Base-by-base conservation (phyloP, 2,329 filamentous ascomycete species). In the Diaporthe australafricana region DNA sequence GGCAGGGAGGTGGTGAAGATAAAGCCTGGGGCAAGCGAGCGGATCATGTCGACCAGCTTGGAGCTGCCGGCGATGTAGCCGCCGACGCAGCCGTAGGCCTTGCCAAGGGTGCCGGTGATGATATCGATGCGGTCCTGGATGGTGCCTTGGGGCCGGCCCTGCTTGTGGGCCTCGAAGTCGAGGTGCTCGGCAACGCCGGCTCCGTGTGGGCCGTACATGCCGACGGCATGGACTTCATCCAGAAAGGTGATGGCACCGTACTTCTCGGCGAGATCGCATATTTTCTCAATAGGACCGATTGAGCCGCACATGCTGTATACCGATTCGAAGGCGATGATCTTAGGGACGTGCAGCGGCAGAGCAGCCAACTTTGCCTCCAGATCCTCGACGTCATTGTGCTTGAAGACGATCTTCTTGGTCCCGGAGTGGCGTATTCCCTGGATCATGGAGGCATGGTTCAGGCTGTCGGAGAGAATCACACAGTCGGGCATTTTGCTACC, bases 281-380 rank as follows among this genome's bases (percentile, higher is more conserved):
- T 98, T 80, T 92, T 92, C 84, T 95, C 94, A 77, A 99, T 99
- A 0, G 96, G 96, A 0, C 95, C 96, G 80, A 99, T 94, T 20
- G 95, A 98, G 74, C 96, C 96, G 80, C 96, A 99, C 96, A 99
- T 99, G 86, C 95, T 98, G 85, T 99, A 99, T 4, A 99, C 96
- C 38, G 95, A 98, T 84, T 99, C 96, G 76, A 98, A 99, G 2
- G 96, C 96, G 76, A 99, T 99, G 76, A 99, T 98, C 87, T 99
- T 99, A 71, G 96, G 96, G 45, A 94, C 90, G 73, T 96, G 89
- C 1, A 93, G 85, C 0, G 96, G 95, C 52, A 99, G 88, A 16
- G 95, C 93, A 3, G 95, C 95, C 75, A 99, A 87, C 84, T 99
- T 98, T 65, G 90, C 90, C 85, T 99, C 96, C 20, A 99, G 87